Percentiles rank a stretch among this genome's conserved stretches.
These are phyloP conservation scores for Hypericum perforatum DNA, from an alignment of 345 rosid genomes.

Conservation along the genomic window DNA sequence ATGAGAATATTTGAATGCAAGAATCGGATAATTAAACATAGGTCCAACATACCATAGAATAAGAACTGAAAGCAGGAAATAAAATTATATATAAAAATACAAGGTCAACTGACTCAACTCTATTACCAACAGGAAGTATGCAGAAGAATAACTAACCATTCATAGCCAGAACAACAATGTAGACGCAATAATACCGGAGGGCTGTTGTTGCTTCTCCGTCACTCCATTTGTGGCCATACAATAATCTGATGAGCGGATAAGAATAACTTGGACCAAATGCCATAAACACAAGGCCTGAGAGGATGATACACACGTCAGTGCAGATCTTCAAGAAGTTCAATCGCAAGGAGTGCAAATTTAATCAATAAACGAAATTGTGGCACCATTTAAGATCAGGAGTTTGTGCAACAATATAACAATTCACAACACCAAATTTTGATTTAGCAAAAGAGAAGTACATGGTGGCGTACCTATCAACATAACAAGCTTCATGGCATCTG, in stretches of 20 bases:
- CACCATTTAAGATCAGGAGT: too few relatives aligned
- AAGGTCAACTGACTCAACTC: too few relatives aligned
- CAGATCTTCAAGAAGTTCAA: not conserved
- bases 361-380: too few relatives aligned
- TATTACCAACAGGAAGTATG: not conserved
- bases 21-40: too few relatives aligned
- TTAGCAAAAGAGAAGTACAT: not conserved
- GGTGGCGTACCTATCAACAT: slow-evolving; percentile 49
- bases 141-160: slow-evolving; percentile 43
- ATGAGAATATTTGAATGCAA: too few relatives aligned
- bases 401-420: too few relatives aligned
- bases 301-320: slow-evolving; percentile 10
- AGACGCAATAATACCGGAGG: slow-evolving; percentile 72
- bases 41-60: too few relatives aligned
- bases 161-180: slow-evolving; percentile 70
- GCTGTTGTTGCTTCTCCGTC: slow-evolving; percentile 88
- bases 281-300: slow-evolving; percentile 62
- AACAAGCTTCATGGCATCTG: slow-evolving; percentile 84
- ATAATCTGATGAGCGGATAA: slow-evolving; percentile 74
- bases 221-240: slow-evolving; percentile 91
- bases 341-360: too few relatives aligned
- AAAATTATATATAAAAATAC: not conserved
- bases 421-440: too few relatives aligned
- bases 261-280: slow-evolving; percentile 98
- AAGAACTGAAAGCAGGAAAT: not conserved